Base-by-base conservation (phyloP, 768 basidiomycete genomes). In the Lactarius trivialis region DNA sequence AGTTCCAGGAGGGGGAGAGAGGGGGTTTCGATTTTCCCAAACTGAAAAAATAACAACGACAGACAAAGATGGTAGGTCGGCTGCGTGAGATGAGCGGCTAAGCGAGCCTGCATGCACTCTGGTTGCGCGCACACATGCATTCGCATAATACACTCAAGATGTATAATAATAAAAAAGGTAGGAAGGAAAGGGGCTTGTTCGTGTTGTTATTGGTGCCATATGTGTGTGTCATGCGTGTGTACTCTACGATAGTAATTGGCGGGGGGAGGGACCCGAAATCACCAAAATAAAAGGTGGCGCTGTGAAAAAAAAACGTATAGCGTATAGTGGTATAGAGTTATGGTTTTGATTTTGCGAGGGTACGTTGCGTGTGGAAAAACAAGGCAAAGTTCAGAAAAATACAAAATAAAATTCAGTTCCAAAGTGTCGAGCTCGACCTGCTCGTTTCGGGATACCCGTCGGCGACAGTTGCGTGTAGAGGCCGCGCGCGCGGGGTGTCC, bases 401-500 rank as follows among this genome's bases (percentile, higher is more conserved):
- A 32, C 15, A 30, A 19, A 32, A 24, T 45, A 45, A 24, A 30
- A 26, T 12, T 8, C 48, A 12, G 43, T 12, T 14, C 60, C 61
- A 57, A 21, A 17, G 39, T 37, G 21, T 53, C 56, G 61, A 53
- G 33, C 52, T 24, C 14, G 21, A 53, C 56, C 34, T 53, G n/a
- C 61, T 54, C 45, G 30, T 39, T 62, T 59, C 15, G 61, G 61
- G 36, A 58, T 49, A 63, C 21, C 43, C 19, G 61, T 53, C 56
- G 56, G 50, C 33, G 39, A 63, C 61, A 54, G 45, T 28, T 49
- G 52, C 57, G 26, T 30, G 12, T 30, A 34, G 30, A 37, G 48
- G 53, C 54, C 63, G 58, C 53, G 58, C 62, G 48, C 21, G 58
- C 62, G 63, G 57, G 63, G 63, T 28, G 63, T 60, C 63, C 41